Base-by-base conservation (phyloP, 805 yeast genomes). In the Pichia heedii region DNA sequence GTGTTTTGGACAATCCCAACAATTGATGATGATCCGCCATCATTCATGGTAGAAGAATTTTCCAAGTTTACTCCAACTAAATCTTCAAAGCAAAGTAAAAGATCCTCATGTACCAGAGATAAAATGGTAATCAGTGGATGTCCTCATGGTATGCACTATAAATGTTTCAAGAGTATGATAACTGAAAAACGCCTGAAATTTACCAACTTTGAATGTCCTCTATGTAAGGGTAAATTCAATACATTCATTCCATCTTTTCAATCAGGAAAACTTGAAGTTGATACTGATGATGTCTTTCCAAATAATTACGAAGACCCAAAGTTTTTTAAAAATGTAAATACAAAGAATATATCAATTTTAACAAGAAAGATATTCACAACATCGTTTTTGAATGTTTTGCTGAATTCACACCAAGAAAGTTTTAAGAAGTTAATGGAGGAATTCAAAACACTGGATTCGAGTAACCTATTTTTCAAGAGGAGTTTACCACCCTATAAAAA, bases 71-170 rank as follows among this genome's bases (percentile, higher is more conserved):
- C 20, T 13, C 11, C 8, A 36, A 22, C n/a, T 10, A 13, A 7
- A 40, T 47, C 3, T 37, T 37, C 2, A 10, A 26, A 42, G 16
- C 40, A 34, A 37, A 42, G 43, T 41, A 45, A 42, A 33, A 45
- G 36, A 37, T 43, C 50, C 4, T 30, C 41, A 11, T 50, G 50
- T 34, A 47, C 55, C 1, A 45, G 49, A 26, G 45, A 54, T n/a
- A 61, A 58, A 43, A 46, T 55, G 26, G 62, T 70, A 11, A 60
- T 69, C 5, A 58, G 67, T 3, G 66, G 73, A 13, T 76, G 81
- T 62, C 70, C 74, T 2, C 81, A 76, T 54, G 74, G 72, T 4
- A 67, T 74, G 65, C 81, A 76, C 52, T 63, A 58, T 45, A 49
- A 54, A 29, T 76, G 81, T 51, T 72, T 63, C 47, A 49, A 53